Percentiles rank a stretch among this genome's conserved stretches.
Conservation (phyloP, 106 monocot genomes). For the Dioscorea alata region DNA sequence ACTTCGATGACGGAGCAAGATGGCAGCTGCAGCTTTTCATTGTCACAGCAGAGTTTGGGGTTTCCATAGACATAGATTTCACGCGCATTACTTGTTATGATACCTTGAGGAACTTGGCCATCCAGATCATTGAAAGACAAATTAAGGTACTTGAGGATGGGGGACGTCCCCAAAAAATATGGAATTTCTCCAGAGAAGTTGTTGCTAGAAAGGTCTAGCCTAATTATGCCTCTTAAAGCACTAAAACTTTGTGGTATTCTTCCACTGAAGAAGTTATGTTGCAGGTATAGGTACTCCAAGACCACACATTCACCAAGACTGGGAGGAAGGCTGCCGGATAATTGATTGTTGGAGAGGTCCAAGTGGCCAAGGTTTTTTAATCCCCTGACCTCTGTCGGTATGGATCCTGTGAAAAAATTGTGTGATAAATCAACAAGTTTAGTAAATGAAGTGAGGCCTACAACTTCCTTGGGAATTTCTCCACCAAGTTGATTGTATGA, state of each 20-base stretch:
- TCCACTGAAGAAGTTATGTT: neutral
- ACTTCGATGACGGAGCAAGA: neutral
- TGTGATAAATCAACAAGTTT: conserved; percentile 1
- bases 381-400: neutral
- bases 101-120: conserved; percentile 24
- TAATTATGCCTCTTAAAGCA: neutral
- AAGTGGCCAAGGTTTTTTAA: conserved; percentile 7
- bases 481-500: conserved; percentile 3
- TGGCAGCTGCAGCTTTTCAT: conserved; percentile 15
- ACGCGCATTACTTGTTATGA: conserved; percentile 9
- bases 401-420: neutral
- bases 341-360: conserved; percentile 1
- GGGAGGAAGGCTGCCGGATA: conserved; percentile 13
- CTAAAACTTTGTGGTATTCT: neutral
- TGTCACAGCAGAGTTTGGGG: conserved; percentile 25
- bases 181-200: conserved; percentile 22
- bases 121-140: conserved; percentile 35
- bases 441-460: conserved; percentile 8
- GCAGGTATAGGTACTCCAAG: neutral
- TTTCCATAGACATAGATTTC: conserved; percentile 15
- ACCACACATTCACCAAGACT: neutral
- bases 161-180: neutral
- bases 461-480: neutral
- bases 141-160: neutral
- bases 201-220: neutral